Evolutionary conservation across 2,329 filamentous ascomycete species (phyloP), one percentile per base, ranked within the genome.

Genomic region (Aspergillus alliaceus): DNA sequence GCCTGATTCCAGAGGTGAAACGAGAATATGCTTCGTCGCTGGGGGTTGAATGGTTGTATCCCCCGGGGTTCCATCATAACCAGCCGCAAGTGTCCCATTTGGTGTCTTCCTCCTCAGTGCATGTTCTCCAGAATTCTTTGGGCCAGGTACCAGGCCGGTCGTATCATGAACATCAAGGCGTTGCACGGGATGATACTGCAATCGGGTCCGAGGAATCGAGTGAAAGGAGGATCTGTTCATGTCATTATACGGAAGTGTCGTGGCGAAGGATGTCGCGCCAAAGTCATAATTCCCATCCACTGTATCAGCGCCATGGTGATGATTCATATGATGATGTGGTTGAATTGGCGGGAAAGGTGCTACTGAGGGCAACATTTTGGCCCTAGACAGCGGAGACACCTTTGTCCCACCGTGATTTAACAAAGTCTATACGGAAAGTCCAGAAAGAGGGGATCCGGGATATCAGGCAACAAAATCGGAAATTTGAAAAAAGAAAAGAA

Each of bases 81-180:
- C 92, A 53, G 90, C 91, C 63, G 93, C 89, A 59, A 98, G 84
- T 35, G 92, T 96, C n/a, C 93, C 95, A 69, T 88, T 93, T 4
- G 93, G 95, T 8, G 93, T 98, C 75, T 98, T 98, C 64, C 93
- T 86, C 63, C 93, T 86, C 56, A 97, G 80, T 66, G 91, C 90
- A 73, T 96, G 87, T 72, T 96, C 91, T 11, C 64, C 67, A 18
- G 65, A 48, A 51, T 57, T 64, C 22, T 69, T 67, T 9, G 62
- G 39, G 27, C 59, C 66, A 27, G 65, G 59, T 48, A 61, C 60
- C n/a, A 67, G 61, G 12, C 63, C 63, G 7, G 66, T 56, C 25
- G 63, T 55, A 59, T 73, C 67, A 34, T 66, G 71, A 35, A 64
- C 40, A 48, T 72, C 67, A 39, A 71, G 63, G 44, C 73, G 73